phyloP scores from a whole-genome alignment of 768 basidiomycete genomes.

The Mycena rebaudengoi region DNA sequence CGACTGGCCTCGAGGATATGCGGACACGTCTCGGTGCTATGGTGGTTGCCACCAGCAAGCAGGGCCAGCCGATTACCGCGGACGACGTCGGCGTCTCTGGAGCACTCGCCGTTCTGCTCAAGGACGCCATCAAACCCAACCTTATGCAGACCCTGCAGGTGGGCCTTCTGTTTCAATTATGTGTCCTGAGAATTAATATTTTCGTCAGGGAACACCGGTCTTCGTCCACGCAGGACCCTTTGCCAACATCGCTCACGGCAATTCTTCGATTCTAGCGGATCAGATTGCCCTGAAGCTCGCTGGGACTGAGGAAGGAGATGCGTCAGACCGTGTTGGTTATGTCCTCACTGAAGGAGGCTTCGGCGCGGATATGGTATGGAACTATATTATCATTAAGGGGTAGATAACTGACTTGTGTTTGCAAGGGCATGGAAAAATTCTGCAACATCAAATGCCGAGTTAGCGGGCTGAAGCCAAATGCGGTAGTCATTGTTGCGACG shows the following conservation, averaged over 20 bases:
- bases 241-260: slow-evolving; percentile 98
- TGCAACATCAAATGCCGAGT: slow-evolving; percentile 99
- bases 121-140: slow-evolving; percentile 99
- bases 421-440: slow-evolving; percentile 99
- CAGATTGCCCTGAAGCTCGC: slow-evolving; percentile 96
- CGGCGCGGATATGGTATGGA: slow-evolving; percentile 98
- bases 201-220: slow-evolving; percentile 88
- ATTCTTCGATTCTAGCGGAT: slow-evolving; percentile 99
- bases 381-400: no score
- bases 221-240: slow-evolving; percentile 99
- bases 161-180: slow-evolving; percentile 15
- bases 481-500: slow-evolving; percentile 95
- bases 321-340: slow-evolving; percentile 83
- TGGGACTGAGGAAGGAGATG: slow-evolving; percentile 92
- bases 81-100: slow-evolving; percentile 97
- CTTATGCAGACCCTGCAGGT: slow-evolving; percentile 97
- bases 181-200: background rate
- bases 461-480: slow-evolving; percentile 93
- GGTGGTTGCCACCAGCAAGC: slow-evolving; percentile 95
- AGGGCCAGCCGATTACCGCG: slow-evolving; percentile 91
- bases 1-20: slow-evolving; percentile 91
- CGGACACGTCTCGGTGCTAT: slow-evolving; percentile 90
- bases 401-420: no score
- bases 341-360: slow-evolving; percentile 99
- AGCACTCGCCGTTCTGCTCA: slow-evolving; percentile 95